Conservation (phyloP, 2,329 filamentous ascomycete species). For the Knoxdaviesia proteae region DNA sequence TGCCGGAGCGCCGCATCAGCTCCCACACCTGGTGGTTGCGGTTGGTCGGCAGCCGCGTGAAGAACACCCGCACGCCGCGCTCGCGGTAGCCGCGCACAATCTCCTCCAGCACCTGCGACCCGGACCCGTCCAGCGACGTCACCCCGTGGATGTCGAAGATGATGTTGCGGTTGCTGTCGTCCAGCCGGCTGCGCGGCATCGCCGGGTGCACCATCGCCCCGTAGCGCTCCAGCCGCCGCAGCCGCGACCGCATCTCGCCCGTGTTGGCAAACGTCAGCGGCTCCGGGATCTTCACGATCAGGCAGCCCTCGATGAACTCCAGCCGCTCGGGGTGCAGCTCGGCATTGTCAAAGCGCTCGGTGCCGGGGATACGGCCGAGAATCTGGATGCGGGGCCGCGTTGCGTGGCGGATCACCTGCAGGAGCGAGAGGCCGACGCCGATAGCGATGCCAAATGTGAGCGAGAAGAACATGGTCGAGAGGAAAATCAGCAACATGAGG, state of each 20-base stretch:
- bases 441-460: slow-evolving; percentile 84
- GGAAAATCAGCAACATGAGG: slow-evolving; percentile 78
- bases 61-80: slow-evolving; percentile 57
- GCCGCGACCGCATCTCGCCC: slow-evolving; percentile 66
- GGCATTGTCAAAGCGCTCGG: slow-evolving; percentile 69
- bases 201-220: slow-evolving; percentile 81
- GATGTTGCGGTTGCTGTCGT: slow-evolving; percentile 75
- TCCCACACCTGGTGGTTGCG: slow-evolving; percentile 39
- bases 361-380: slow-evolving; percentile 69
- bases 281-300: slow-evolving; percentile 96
- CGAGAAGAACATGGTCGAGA: slow-evolving; percentile 87
- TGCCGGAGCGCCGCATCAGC: slow-evolving; percentile 60
- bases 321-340: slow-evolving; percentile 51
- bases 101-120: slow-evolving; percentile 75
- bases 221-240: slow-evolving; percentile 71
- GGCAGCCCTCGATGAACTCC: slow-evolving; percentile 75
- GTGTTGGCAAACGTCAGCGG: slow-evolving; percentile 95
- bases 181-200: slow-evolving; percentile 53
- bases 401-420: slow-evolving; percentile 76
- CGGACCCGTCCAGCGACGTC: slow-evolving; percentile 79
- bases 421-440: slow-evolving; percentile 73
- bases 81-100: slow-evolving; percentile 69
- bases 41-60: slow-evolving; percentile 33
- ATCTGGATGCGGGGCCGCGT: slow-evolving; percentile 93
- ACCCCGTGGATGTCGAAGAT: slow-evolving; percentile 98